Percentiles rank a stretch among this genome's conserved stretches.
phyloP scores from a whole-genome alignment of 306 rosid genomes.

The Vigna trinervia region DNA sequence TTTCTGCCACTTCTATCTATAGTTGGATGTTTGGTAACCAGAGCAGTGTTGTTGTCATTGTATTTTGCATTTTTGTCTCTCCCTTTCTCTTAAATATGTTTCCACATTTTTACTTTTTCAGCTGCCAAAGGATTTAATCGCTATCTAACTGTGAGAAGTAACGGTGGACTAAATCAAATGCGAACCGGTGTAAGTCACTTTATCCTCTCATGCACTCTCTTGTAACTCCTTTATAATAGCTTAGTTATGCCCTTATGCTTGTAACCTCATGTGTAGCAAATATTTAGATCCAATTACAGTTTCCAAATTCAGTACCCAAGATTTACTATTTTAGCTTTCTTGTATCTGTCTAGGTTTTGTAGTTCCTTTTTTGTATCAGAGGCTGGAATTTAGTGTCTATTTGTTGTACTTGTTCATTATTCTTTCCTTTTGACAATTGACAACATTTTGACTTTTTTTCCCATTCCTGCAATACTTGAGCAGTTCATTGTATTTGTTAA shows the following conservation, averaged over 20 bases:
- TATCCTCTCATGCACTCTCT: conserved; percentile 37
- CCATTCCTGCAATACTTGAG: conserved; percentile 18
- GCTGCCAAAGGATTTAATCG: conserved; percentile 67
- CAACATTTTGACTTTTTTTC: conserved; percentile 1
- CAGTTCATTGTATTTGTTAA: conserved; percentile 17
- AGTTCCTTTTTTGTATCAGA: conserved; percentile 28
- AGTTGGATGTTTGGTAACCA: conserved; percentile 18
- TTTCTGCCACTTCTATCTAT: background rate
- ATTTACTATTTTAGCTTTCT: conserved; percentile 31
- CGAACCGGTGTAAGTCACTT: conserved; percentile 87
- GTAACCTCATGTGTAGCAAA: conserved; percentile 10
- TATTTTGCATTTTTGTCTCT: background rate
- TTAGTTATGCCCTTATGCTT: conserved; percentile 12
- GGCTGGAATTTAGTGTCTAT: background rate
- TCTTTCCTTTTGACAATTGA: conserved; percentile 23
- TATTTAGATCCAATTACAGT: conserved; percentile 18
- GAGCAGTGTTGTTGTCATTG: conserved; percentile 19
- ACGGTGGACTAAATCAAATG: conserved; percentile 96
- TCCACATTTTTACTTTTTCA: conserved; percentile 44
- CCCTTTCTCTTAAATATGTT: conserved; percentile 28
- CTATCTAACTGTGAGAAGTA: conserved; percentile 83
- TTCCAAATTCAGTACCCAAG: background rate
- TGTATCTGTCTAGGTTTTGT: conserved; percentile 3
- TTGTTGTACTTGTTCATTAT: background rate
- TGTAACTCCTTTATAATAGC: conserved; percentile 11